Evolutionary conservation across 2,329 filamentous ascomycete genomes (phyloP).

Genomic region (Fusarium marasasianum): DNA sequence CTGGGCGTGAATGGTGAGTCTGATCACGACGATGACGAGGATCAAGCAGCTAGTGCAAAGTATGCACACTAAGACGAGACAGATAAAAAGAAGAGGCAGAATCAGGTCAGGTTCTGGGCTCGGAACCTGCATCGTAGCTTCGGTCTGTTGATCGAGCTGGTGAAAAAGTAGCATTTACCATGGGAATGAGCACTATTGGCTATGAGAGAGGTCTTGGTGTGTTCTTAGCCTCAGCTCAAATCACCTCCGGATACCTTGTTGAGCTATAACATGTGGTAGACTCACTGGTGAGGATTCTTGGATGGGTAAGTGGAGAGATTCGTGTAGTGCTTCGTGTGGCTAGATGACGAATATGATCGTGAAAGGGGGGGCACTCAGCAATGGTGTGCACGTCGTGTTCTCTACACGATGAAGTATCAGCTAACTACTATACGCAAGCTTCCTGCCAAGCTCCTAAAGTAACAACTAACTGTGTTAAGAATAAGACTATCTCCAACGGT

Average conservation of each 20-base stretch:
- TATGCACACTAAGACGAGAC: not conserved
- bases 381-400: not conserved
- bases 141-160: not conserved
- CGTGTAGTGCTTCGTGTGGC: no score
- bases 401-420: not conserved
- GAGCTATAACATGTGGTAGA: not conserved
- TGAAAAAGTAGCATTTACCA: not conserved
- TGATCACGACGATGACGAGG: not conserved
- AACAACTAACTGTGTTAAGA: not conserved
- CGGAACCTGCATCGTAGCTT: not conserved
- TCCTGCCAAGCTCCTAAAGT: not conserved
- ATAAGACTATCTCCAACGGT: fast-evolving
- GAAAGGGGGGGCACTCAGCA: not conserved
- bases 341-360: not conserved
- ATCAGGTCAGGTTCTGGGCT: not conserved
- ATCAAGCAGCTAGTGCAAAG: not conserved
- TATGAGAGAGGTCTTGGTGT: not conserved
- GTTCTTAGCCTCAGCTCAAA: not conserved
- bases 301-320: not conserved
- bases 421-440: not conserved
- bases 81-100: not conserved
- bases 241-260: not conserved
- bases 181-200: not conserved
- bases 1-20: not conserved
- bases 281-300: not conserved